Base-by-base conservation (phyloP, 2,329 filamentous ascomycete genomes). In the Hypomyces perniciosus region DNA sequence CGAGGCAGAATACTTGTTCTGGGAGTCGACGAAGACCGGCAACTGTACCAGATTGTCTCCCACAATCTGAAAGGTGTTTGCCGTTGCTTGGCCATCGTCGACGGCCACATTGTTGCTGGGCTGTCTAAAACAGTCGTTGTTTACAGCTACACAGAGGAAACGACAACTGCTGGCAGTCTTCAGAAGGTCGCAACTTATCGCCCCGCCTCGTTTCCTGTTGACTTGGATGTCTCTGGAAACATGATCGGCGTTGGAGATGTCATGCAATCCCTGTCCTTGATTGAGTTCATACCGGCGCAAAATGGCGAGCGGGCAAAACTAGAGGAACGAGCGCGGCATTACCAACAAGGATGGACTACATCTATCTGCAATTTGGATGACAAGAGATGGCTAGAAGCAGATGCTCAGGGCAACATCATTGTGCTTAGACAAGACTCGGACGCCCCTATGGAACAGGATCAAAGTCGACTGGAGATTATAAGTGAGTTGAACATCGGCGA, bases 401-500 rank as follows among this genome's bases (percentile, higher is more conserved):
- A 99, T 63, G 84, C 88, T 0, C 86, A 93, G 60, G 92, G 92
- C 1, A 97, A 99, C 58, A 68, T 99, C 3, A 74, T 91, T 49
- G 83, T 96, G 3, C 72, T 97, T n/a, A 77, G 82, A 46, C 80
- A 84, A 35, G 91, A 96, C 59, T 62, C 73, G 2, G 76, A 84
- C 2, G 89, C 87, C 0, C 84, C 90, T 1, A 90, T 84, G 0
- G 77, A 80, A 1, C 85, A 93, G 47, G 90, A 96, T 59, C 80
- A 78, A 53, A 78, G 78, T 45, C 77, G 83, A 29, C 71, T 97
- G 57, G 79, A 88, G 39, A 76, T 90, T 5, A 88, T 82, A 1
- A 85, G 86, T 53, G 91, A 96, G 67, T 82, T 97, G 56, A 83
- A 86, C 41, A 75, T 99, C 8, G 91, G 93, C 1, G 92, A 99